Evolutionary conservation across 768 basidiomycete genomes (phyloP), one percentile per base, ranked within the genome.

Genomic region (Artomyces pyxidatus): DNA sequence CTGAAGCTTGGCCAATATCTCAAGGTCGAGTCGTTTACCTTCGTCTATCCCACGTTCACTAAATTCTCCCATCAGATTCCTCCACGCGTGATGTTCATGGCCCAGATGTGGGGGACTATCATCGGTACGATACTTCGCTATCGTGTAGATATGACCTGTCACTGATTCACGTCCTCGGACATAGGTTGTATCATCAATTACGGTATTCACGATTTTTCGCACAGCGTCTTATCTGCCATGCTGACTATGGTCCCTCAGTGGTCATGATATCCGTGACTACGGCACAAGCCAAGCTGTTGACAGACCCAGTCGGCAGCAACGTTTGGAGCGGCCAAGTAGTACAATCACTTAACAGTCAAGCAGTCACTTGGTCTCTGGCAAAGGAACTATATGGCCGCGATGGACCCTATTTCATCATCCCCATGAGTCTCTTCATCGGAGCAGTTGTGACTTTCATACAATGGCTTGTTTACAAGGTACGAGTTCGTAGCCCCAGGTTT

Each of bases 31-130:
- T n/a, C n/a, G n/a, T n/a, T n/a, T n/a, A n/a, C n/a, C n/a, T n/a
- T n/a, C 22, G 26, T 51, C 12, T 19, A 37, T 35, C 32, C n/a
- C 9, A 1, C 42, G 8, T n/a, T 26, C 28, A n/a, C 26, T 26
- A 17, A 52, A 16, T 23, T 4, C 14, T 17, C 39, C 2, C 17
- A 10, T 25, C 76, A 84, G 62, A 74, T 86, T 37, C 81, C 84
- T 23, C 81, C 83, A 21, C 78, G 82, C 12, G 71, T 74, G 32
- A 78, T 82, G 65, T 81, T 85, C 62, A 59, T 77, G 9, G 78
- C 79, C 6, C 83, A 85, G 57, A 67, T 82, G n/a, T 75, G 75
- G 71, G 81, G 81, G 4, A 81, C 81, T 0, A 70, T 84, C 39
- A 67, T 84, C 47, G 81, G 71, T 52, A 53, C 53, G 32, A 30